Conservation (phyloP, 2,329 filamentous ascomycete genomes). For the Aspergillus calidoustus region DNA sequence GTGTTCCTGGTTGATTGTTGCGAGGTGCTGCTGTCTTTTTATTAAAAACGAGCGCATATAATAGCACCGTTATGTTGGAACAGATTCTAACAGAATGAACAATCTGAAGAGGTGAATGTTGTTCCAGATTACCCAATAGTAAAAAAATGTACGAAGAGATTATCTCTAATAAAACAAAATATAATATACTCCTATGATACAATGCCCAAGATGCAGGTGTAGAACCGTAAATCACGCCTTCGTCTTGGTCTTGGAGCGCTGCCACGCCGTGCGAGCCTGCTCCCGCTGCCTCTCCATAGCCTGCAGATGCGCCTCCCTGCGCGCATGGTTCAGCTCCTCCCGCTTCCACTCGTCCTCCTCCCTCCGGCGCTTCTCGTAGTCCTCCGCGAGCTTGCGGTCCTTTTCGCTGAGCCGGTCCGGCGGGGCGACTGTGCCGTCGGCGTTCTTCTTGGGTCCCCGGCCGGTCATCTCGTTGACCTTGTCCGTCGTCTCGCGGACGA, state of each 20-base stretch:
- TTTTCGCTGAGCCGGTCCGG: slow-evolving; percentile 35
- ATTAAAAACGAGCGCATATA: too few species aligned
- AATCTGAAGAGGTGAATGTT: background rate
- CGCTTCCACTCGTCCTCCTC: slow-evolving; percentile 40
- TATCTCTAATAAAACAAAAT: slow-evolving; percentile 11
- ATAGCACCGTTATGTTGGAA: too few species aligned
- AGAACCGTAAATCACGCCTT: slow-evolving; percentile 15
- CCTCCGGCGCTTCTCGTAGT: slow-evolving; percentile 36
- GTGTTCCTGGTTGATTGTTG: too few species aligned
- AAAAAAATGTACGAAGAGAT: background rate
- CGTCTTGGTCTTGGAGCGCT: slow-evolving; percentile 17
- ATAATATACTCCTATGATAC: slow-evolving; percentile 17
- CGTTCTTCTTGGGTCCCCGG: slow-evolving; percentile 28
- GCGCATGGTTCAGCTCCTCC: slow-evolving; percentile 42
- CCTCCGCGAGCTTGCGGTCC: slow-evolving; percentile 35
- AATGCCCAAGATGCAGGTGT: slow-evolving; percentile 23
- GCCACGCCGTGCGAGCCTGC: slow-evolving; percentile 28
- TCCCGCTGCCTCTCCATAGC: slow-evolving; percentile 30
- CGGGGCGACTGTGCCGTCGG: slow-evolving; percentile 24
- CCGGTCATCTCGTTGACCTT: slow-evolving; percentile 30
- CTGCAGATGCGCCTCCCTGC: slow-evolving; percentile 32
- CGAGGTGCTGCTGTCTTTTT: too few species aligned
- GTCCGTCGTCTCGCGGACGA: slow-evolving; percentile 29
- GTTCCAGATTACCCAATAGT: background rate
- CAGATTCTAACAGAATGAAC: background rate